Evolutionary conservation across 805 yeast species (phyloP), one percentile per base, ranked within the genome.

Genomic region (Lachancea sp.): DNA sequence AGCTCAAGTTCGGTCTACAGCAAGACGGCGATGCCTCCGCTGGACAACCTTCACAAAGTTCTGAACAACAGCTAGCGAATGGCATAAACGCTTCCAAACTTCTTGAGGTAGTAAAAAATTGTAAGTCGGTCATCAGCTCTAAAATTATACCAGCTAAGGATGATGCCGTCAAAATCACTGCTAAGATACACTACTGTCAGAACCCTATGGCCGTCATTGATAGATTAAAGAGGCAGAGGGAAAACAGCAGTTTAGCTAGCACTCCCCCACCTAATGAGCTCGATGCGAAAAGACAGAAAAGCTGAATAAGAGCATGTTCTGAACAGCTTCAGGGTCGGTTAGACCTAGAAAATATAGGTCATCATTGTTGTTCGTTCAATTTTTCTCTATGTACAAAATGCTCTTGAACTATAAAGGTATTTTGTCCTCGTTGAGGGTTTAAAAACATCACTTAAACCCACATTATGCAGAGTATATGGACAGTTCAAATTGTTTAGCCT

Each of bases 91-190:
- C 37, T 16, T 13, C 75, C 8, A 66, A 64, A 40, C 53, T 82
- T 22, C 54, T 80, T 26, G 54, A 61, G 6, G 60, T 76, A 0
- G 68, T 85, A n/a, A 49, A 47, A 6, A 53, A 69, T 34, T 84
- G 91, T 56, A 70, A 75, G 17, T 60, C 57, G 2, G 49, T 68
- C 10, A 72, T 84, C 5, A 69, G 70, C 47, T 63, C 62, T 1
- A 57, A 69, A 1, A 58, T 66, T 9, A 68, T 72, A 36, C 76
- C 84, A 0, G 63, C 79, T 2, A 70, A 77, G 36, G 85, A 82
- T 42, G 82, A 77, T 43, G 83, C 86, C 7, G 78, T 74, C 36
- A 60, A 59, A 17, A 79, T 83, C 25, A 86, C 81, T 44, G 78
- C 77, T 38, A 83, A 80, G 59, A 73, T 81, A 11, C 80, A 79